phyloP scores from a whole-genome alignment of 2,329 filamentous ascomycete genomes.

The Verticillium nonalfalfae region DNA sequence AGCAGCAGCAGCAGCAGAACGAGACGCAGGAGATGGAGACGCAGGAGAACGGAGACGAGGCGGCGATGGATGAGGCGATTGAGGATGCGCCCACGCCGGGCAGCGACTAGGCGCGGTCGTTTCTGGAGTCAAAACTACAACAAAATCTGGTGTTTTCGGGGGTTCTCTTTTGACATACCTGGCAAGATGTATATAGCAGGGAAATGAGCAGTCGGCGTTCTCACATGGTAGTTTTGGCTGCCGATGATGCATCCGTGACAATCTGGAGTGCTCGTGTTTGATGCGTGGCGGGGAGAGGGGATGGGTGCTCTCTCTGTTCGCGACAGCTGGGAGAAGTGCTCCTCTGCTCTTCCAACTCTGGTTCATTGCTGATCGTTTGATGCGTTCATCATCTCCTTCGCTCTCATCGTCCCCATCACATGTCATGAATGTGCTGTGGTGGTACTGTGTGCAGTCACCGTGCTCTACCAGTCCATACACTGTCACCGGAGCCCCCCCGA shows the following conservation, averaged over 20 bases:
- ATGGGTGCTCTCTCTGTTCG: too few species aligned
- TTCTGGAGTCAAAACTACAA: background rate
- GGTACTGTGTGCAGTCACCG: too few species aligned
- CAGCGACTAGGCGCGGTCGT: background rate
- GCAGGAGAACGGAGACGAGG: background rate
- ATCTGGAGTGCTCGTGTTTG: too few species aligned
- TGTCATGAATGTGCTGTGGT: too few species aligned
- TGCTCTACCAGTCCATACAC: too few species aligned
- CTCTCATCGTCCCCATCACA: too few species aligned
- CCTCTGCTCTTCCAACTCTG: too few species aligned
- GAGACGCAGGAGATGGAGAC: background rate
- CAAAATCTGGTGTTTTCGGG: background rate
- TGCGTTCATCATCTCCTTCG: too few species aligned
- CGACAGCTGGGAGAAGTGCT: too few species aligned
- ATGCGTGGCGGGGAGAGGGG: too few species aligned
- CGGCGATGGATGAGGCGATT: background rate
- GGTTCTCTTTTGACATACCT: background rate
- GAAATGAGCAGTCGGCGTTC: background rate
- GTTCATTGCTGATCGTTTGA: too few species aligned
- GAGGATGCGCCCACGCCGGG: slow-evolving; percentile 1
- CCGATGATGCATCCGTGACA: background rate
- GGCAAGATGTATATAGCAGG: background rate
- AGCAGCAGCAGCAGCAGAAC: background rate
- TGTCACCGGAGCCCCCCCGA: too few species aligned
- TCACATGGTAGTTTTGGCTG: background rate